Base-by-base conservation (phyloP, 2,329 filamentous ascomycete species). In the Hymenoscyphus salicellus region DNA sequence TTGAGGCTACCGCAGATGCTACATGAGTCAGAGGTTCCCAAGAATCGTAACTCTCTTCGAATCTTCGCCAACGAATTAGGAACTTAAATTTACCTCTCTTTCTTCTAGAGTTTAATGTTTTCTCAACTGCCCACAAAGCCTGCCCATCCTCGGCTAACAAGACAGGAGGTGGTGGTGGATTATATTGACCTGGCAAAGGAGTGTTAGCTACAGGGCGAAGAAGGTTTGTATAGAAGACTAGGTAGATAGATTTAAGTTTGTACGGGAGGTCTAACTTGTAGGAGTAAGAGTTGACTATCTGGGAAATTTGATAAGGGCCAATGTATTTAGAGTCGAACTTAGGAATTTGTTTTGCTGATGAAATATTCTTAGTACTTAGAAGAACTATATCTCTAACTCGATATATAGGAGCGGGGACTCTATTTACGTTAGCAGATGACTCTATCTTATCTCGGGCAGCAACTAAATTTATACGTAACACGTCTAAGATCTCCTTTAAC, bases 271-370 rank as follows among this genome's bases (percentile, higher is more conserved):
- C 14, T 28, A 57, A 28, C 30, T 28, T 30, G 14, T 57, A 57
- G 11, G 55, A 30, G 16, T 26, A 4, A 5, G 23, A 16, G 17
- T 57, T 57, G 26, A 57, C 17, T 8, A 57, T 33, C 58, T 61
- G 46, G 28, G 11, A 30, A 23, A 64, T 30, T 49, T 14, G 30
- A 14, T 38, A 64, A 26, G 58, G 58, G n/a, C 58, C 62, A n/a
- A 55, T 20, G 17, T 5, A 6, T 28, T 11, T n/a, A n/a, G n/a
- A n/a, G n/a, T n/a, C n/a, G n/a, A n/a, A n/a, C n/a, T n/a, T n/a
- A n/a, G n/a, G n/a, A n/a, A n/a, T n/a, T n/a, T n/a, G n/a, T n/a
- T n/a, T n/a, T n/a, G n/a, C n/a, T n/a, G n/a, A n/a, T n/a, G n/a
- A n/a, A n/a, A n/a, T n/a, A n/a, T n/a, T n/a, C n/a, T n/a, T n/a